Conservation (phyloP, 2,329 filamentous ascomycete genomes). For the Neofusicoccum umdonicola region DNA sequence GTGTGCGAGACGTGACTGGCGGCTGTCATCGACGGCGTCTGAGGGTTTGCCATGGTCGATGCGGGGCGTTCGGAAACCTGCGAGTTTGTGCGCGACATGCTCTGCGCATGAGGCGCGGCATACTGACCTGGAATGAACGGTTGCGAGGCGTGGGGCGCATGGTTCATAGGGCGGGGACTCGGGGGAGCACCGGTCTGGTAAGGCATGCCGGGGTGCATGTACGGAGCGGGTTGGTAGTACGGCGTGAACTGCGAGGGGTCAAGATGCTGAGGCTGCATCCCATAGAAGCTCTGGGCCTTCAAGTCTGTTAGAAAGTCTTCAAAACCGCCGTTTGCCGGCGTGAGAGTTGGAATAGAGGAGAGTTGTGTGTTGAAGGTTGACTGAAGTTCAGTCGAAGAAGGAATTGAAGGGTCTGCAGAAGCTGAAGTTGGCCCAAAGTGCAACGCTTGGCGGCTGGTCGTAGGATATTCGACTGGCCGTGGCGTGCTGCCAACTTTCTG, state of each 20-base stretch:
- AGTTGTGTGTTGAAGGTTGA: slow-evolving; percentile 24
- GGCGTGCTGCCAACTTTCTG: slow-evolving; percentile 22
- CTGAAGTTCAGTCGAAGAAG: slow-evolving; percentile 14
- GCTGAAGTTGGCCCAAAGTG: slow-evolving; percentile 21
- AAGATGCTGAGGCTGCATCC: slow-evolving; percentile 51
- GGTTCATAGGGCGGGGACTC: slow-evolving; percentile 48
- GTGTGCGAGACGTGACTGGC: slow-evolving; percentile 47
- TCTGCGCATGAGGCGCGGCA: slow-evolving; percentile 57
- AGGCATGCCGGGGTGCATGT: slow-evolving; percentile 36
- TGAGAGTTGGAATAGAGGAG: slow-evolving; percentile 55
- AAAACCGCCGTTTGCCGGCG: slow-evolving; percentile 68
- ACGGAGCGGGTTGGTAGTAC: slow-evolving; percentile 45
- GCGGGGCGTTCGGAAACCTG: slow-evolving; percentile 56
- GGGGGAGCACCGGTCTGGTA: slow-evolving; percentile 41
- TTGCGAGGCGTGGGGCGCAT: slow-evolving; percentile 46
- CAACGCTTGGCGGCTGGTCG: slow-evolving; percentile 1
- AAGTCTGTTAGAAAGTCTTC: slow-evolving; percentile 68
- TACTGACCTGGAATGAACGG: slow-evolving; percentile 55
- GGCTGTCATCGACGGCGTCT: slow-evolving; percentile 49
- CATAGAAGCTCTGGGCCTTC: slow-evolving; percentile 63
- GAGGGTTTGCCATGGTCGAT: slow-evolving; percentile 61
- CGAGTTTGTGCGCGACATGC: slow-evolving; percentile 73
- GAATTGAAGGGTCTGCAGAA: slow-evolving; percentile 24
- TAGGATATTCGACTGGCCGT: slow-evolving; percentile 18
- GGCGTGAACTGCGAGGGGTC: slow-evolving; percentile 40